Evolutionary conservation across 2,329 filamentous ascomycete species (phyloP), one percentile per base, ranked within the genome.

Genomic region (Rasamsonia emersonii): DNA sequence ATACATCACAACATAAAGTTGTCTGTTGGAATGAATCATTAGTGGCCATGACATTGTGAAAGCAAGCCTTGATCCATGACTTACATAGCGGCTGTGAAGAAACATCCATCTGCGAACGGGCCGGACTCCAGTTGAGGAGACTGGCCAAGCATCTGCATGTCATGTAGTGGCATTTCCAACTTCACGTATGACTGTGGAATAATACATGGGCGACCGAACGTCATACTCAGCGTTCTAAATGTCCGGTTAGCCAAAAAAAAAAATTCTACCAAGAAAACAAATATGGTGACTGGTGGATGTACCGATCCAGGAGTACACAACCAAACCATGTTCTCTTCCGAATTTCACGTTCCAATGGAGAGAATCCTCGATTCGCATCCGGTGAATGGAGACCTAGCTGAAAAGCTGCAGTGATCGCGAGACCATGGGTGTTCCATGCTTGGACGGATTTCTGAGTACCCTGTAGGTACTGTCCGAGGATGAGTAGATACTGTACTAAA

Each of bases 391-490:
- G 46, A 0, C 71, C 71, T 2, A 75, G 50, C 18, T 70, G 64
- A 16, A 70, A 51, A 0, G 70, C 70, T 1, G 65, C 63, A 36
- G 63, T 67, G 3, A 73, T 61, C 0, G 69, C 63, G 1, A 74
- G 53, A 0, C 71, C 70, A 38, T 75, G 71, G 0, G 67, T 57
- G 0, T 59, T 68, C 70, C 71, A 75, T 2, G 71, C 65, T 33
- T 72, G 62, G 2, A 71, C 55, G 0, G 70, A 71, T 13, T 63
- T 64, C 21, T 71, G 65, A 0, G 69, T 72, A 2, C 70, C 68
- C 41, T 75, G 70, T 0, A 73, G 54, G 35, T 73, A 74, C 28
- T 70, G 66, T 4, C 61, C 61, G 40, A 65, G 58, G 0, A 74
- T 37, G 0, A 75, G 52, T 5, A 73, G 54, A 24, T 61, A 62